Conservation (phyloP, 139 green algal species). For the Tetradesmus obliquus region DNA sequence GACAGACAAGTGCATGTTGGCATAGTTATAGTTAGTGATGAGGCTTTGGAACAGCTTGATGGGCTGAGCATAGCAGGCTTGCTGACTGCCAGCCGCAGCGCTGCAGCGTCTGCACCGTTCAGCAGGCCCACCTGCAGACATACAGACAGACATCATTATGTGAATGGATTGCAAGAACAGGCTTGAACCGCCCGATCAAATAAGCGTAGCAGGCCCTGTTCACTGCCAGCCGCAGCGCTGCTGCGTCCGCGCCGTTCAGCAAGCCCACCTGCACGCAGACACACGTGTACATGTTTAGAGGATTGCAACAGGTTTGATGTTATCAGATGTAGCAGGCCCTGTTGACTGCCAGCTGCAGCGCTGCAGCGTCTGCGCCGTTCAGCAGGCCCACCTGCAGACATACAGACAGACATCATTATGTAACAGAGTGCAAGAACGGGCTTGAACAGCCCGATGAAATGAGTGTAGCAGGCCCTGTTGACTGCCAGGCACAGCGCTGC, state of each 20-base stretch:
- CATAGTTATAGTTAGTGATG: too few relatives aligned
- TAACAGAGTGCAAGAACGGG: too few relatives aligned
- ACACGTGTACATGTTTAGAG: neutral
- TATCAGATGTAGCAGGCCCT: conserved; percentile 40
- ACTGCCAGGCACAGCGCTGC: conserved; percentile 61
- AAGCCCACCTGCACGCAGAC: conserved; percentile 57
- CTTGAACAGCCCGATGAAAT: too few relatives aligned
- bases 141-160: neutral
- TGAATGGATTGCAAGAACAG: neutral
- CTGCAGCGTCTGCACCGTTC: conserved; percentile 44
- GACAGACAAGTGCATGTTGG: too few relatives aligned
- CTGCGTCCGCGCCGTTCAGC: conserved; percentile 48
- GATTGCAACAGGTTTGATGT: too few relatives aligned
- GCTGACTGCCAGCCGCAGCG: conserved; percentile 63
- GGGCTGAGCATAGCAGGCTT: conserved; percentile 38
- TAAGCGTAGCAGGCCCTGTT: conserved; percentile 57
- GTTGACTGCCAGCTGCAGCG: conserved; percentile 63
- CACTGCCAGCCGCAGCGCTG: conserved; percentile 60
- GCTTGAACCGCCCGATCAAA: neutral
- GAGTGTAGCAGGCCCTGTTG: conserved; percentile 55
- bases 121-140: conserved; percentile 54
- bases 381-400: conserved; percentile 54
- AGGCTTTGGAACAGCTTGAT: too few relatives aligned
- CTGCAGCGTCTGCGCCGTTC: conserved; percentile 44
- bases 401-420: neutral